Evolutionary conservation across 345 rosid species (phyloP).

Genomic region (Syzygium aqueum): DNA sequence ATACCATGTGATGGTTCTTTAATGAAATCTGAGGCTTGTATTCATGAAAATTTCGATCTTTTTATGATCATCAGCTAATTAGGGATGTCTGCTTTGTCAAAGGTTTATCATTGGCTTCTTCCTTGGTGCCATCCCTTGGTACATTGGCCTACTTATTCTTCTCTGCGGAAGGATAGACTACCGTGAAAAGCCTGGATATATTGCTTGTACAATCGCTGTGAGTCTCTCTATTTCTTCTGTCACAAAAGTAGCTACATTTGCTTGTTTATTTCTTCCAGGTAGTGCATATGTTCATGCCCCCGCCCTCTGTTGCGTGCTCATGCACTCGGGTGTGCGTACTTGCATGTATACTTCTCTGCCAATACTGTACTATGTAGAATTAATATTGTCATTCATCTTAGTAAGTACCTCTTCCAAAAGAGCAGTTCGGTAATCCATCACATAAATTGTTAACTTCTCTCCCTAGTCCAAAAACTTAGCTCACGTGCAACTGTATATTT

Average conservation of each 20-base stretch:
- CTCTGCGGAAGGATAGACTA: constrained; percentile 57
- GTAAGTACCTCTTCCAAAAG: neutral
- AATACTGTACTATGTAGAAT: neutral
- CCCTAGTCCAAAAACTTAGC: neutral
- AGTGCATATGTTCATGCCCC: neutral
- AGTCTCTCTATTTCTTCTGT: constrained; percentile 14
- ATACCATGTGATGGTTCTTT: neutral
- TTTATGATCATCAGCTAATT: neutral
- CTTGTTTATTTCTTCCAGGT: neutral
- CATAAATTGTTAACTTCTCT: neutral
- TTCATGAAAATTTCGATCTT: neutral
- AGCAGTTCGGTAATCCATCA: neutral
- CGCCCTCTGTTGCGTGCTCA: neutral
- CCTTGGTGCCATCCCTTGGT: constrained; percentile 88
- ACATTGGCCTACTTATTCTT: constrained; percentile 55
- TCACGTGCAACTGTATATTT: neutral
- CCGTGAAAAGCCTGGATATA: constrained; percentile 87
- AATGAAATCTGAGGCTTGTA: neutral
- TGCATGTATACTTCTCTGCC: neutral
- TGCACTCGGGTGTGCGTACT: neutral
- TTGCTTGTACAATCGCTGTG: constrained; percentile 81
- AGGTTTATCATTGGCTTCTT: constrained; percentile 89
- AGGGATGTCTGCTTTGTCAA: constrained; percentile 3
- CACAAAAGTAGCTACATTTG: neutral
- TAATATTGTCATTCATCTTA: neutral